Evolutionary conservation across 2,329 filamentous ascomycete genomes (phyloP), one percentile per base, ranked within the genome.

Genomic region (Pseudogymnoascus sp.): DNA sequence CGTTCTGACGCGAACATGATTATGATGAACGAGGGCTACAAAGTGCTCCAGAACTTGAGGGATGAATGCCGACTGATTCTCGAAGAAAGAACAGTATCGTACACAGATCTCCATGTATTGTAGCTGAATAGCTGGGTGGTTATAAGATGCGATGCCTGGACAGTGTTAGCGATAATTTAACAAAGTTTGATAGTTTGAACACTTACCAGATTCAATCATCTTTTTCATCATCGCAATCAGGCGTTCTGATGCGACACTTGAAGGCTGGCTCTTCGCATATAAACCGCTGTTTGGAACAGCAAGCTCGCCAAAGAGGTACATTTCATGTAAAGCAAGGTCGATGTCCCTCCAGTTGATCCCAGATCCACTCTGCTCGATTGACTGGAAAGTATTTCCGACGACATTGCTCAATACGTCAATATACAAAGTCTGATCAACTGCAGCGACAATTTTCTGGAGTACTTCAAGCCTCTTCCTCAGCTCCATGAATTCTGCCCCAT

Each of bases 71-170:
- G 86, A 82, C 72, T 96, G 90, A 63, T 86, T 86, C 72, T 97
- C 93, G 73, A 99, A 97, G 75, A 97, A 96, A 29, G 87, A 85
- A 73, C 88, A 90, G 76, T 99, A 99, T 61, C 95, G 88, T 63
- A 96, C 93, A 74, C 93, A 96, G 37, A 96, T 96, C 75, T 99
- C 95, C 93, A 99, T 97, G 73, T 96, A 99, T 76, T 97, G 92
- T 21, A 99, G 81, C 67, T 97, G 86, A 61, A 97, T 93, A 14
- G 93, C 91, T 1, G 95, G 93, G 73, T 97, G 95, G 14, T 88
- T 86, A 75, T 93, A 96, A 47, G 83, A 88, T 64, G 91, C 88
- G 68, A 97, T 89, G 68, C 90, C 91, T 93, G 68, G 40, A n/a
- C 40, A 40, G 38, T 50, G 62, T 76, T 70, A 74, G 69, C 61